Evolutionary conservation across 2,329 filamentous ascomycete genomes (phyloP).

Genomic region (Chrysoporthe cubensis): DNA sequence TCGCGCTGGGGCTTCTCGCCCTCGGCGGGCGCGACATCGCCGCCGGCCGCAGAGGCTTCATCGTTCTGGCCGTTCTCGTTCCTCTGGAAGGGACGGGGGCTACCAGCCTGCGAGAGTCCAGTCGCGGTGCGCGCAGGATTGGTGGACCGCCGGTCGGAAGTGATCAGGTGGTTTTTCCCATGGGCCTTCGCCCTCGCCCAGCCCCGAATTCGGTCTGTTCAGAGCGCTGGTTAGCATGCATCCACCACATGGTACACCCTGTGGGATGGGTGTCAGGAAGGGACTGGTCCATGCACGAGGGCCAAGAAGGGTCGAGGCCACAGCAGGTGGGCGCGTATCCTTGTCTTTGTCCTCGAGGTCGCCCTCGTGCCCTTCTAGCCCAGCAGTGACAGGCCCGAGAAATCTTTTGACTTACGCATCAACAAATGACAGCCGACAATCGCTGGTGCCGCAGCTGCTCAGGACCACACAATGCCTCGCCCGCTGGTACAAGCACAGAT

Average conservation of each 20-base stretch:
- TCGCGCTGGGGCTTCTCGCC: conserved; percentile 25
- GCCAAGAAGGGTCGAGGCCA: not conserved
- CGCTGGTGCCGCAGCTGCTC: conserved; percentile 8
- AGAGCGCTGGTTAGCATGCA: conserved; percentile 8
- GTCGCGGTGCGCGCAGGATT: conserved; percentile 17
- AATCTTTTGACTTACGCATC: conserved; percentile 28
- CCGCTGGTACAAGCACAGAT: conserved; percentile 6
- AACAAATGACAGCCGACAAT: conserved; percentile 22
- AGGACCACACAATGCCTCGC: not conserved
- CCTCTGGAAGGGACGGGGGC: conserved; percentile 5
- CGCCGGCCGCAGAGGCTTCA: conserved; percentile 9
- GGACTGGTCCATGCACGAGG: not conserved
- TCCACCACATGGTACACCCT: not conserved
- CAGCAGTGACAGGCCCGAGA: conserved; percentile 1
- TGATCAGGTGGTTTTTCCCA: conserved; percentile 31
- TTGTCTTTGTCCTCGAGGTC: not conserved
- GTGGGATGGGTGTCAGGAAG: not conserved
- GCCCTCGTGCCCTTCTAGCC: not conserved
- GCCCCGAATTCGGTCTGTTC: conserved; percentile 35
- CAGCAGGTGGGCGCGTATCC: not conserved
- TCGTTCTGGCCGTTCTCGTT: conserved; percentile 7
- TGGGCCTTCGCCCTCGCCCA: conserved; percentile 38
- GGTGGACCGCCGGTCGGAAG: conserved; percentile 20
- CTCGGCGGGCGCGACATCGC: not conserved
- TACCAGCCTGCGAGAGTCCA: conserved; percentile 15